Conservation (phyloP, 2,329 filamentous ascomycete genomes). For the Aspergillus thermomutatus region DNA sequence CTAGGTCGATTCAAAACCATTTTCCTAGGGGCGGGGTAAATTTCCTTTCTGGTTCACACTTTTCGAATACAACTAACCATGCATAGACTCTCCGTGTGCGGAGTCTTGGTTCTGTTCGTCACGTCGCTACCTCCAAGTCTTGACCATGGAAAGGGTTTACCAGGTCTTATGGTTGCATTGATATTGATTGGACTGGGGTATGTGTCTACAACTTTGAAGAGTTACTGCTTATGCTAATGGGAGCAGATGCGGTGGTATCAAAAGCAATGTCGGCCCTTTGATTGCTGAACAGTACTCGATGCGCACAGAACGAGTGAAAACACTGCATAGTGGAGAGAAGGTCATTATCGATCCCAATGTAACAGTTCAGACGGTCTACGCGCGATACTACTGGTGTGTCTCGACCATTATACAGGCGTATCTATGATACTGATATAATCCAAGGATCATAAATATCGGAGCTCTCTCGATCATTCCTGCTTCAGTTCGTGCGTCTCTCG, state of each 20-base stretch:
- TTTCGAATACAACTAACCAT: not conserved
- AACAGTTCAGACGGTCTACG: not conserved
- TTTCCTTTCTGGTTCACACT: not conserved
- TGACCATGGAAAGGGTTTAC: conserved; percentile 1
- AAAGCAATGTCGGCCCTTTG: not conserved
- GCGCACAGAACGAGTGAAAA: not conserved
- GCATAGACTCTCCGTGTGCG: not conserved
- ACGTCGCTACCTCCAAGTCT: conserved; percentile 2
- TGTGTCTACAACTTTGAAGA: not conserved
- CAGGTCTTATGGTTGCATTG: not conserved
- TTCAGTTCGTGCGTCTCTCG: not conserved
- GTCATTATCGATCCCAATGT: not conserved
- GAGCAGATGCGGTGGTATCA: not conserved
- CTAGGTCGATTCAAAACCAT: conserved; percentile 5
- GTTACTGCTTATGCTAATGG: not conserved
- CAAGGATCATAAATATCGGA: not conserved
- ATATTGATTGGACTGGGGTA: conserved; percentile 2
- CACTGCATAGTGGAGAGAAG: not conserved
- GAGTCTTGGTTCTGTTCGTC: not conserved
- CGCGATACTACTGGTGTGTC: not conserved
- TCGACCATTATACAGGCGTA: too few relatives aligned
- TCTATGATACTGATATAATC: not conserved
- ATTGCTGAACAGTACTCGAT: not conserved
- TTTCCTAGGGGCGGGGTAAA: not conserved
- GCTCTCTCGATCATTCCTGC: not conserved